A percentile compares a stretch with the other conserved stretches of the same genome.
These are phyloP conservation scores for Rubroboletus pulcherrimus DNA, from an alignment of 768 basidiomycete genomes.

Conservation along the genomic window DNA sequence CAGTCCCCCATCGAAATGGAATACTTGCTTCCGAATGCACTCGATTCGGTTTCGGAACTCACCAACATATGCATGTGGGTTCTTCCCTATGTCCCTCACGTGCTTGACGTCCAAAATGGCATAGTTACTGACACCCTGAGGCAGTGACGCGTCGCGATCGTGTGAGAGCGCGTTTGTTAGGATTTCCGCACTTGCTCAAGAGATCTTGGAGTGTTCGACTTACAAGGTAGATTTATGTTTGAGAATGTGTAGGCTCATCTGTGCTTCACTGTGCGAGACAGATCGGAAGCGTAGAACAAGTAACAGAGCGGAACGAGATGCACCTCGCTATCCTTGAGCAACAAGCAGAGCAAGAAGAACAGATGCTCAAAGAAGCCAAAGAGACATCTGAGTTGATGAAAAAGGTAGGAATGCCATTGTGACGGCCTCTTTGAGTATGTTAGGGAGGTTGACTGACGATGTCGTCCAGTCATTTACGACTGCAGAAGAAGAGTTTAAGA, in stretches of 20 bases:
- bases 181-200: conserved; percentile 17
- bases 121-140: not conserved
- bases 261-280: not conserved
- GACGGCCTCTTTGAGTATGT: not conserved
- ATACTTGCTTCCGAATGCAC: conserved; percentile 15
- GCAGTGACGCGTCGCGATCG: conserved; percentile 14
- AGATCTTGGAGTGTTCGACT: conserved; percentile 19
- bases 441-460: not conserved
- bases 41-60: conserved; percentile 18
- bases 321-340: conserved; percentile 14
- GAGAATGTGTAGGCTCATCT: not conserved
- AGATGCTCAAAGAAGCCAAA: conserved; percentile 11
- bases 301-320: conserved; percentile 11
- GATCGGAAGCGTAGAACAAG: conserved; percentile 13
- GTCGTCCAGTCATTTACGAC: conserved; percentile 8
- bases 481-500: conserved; percentile 16
- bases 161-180: conserved; percentile 14
- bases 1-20: conserved; percentile 10
- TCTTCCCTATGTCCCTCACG: too few relatives aligned
- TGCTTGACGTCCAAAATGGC: not conserved
- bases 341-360: conserved; percentile 13
- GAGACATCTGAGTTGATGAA: conserved; percentile 19
- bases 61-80: conserved; percentile 17
- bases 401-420: not conserved
- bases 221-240: conserved; percentile 7